Evolutionary conservation across 345 rosid species (phyloP).

Genomic region (Salix caprea): DNA sequence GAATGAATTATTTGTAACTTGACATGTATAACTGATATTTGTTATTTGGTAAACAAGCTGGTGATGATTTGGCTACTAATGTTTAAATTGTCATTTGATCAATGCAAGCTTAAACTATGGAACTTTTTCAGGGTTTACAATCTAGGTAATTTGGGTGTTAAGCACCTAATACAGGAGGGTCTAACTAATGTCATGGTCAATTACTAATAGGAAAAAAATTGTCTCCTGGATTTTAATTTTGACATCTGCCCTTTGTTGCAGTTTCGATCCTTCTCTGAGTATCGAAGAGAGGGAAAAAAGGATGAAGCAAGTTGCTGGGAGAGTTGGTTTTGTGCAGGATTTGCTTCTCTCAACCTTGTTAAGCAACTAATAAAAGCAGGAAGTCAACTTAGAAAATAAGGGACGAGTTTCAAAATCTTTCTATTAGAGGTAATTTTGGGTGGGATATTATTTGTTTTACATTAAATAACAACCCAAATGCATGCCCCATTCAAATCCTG

Average conservation of each 20-base stretch:
- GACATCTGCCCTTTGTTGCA: constrained; percentile 15
- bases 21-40: no score
- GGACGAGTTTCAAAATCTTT: constrained; percentile 11
- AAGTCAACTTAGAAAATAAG: constrained; percentile 26
- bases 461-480: not conserved
- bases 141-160: no score
- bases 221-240: not conserved
- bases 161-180: not conserved
- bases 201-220: not conserved
- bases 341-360: constrained; percentile 42
- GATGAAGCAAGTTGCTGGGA: constrained; percentile 48
- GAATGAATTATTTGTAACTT: no score
- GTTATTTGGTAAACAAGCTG: no score
- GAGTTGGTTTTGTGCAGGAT: constrained; percentile 54
- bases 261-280: constrained; percentile 59
- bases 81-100: no score
- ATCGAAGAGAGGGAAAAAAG: constrained; percentile 50
- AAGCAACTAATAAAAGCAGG: constrained; percentile 23
- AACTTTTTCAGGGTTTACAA: no score
- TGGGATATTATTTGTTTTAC: constrained; percentile 2
- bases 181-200: not conserved
- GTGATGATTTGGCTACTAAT: no score
- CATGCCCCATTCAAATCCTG: not conserved
- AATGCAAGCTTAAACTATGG: no score
- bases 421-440: constrained; percentile 17